Evolutionary conservation across 768 basidiomycete genomes (phyloP).

Genomic region (Kwoniella mangroviensis): DNA sequence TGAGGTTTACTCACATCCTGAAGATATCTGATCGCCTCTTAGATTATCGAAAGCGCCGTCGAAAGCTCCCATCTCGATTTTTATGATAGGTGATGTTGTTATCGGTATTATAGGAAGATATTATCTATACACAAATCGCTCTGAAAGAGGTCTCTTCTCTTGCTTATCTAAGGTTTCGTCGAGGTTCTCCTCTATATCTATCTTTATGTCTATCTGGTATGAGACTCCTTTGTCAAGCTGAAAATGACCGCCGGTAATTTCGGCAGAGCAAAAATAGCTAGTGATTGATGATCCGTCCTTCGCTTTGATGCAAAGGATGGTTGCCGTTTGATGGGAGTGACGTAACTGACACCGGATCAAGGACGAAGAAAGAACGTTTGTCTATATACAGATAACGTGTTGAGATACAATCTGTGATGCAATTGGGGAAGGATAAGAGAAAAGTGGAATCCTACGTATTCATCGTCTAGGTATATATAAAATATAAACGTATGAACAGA

Average conservation of each 20-base stretch:
- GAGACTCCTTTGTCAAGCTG: neutral
- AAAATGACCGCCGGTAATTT: neutral
- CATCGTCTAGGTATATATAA: conserved; percentile 2
- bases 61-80: conserved; percentile 50
- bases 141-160: neutral
- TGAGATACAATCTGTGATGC: no score
- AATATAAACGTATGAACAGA: neutral
- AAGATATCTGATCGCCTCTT: conserved; percentile 38
- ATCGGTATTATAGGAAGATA: neutral
- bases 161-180: neutral
- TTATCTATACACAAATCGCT: neutral
- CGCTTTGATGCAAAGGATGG: neutral
- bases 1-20: conserved; percentile 43
- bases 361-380: no score
- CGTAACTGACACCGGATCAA: neutral
- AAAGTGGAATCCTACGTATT: no score
- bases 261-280: neutral
- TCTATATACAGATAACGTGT: no score
- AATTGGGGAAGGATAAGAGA: no score
- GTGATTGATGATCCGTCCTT: neutral
- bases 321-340: neutral
- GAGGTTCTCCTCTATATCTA: neutral
- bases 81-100: no score
- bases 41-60: conserved; percentile 53
- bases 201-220: neutral